A percentile compares a stretch with the other conserved stretches of the same genome.
These are phyloP conservation scores for Claviceps humidiphila DNA, from an alignment of 2,329 filamentous ascomycete genomes.

Conservation along the genomic window DNA sequence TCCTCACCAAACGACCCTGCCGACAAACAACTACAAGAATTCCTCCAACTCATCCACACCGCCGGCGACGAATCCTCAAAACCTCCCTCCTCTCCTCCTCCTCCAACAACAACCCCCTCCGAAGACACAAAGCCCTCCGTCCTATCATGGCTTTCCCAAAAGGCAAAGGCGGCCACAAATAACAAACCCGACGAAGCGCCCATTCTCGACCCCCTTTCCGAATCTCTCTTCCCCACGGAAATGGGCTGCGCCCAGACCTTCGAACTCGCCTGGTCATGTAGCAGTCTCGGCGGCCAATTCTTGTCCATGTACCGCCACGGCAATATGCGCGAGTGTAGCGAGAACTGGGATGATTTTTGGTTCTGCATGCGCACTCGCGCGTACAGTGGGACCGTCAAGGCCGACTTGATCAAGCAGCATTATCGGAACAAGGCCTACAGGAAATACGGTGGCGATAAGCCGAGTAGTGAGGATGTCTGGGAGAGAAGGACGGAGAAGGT, in stretches of 20 bases:
- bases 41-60: conserved; percentile 32
- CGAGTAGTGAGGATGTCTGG: conserved; percentile 88
- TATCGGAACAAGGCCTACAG: conserved; percentile 53
- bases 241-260: conserved; percentile 89
- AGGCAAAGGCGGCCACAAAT: conserved; percentile 15
- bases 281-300: conserved; percentile 82
- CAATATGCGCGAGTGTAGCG: conserved; percentile 58
- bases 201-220: conserved; percentile 36
- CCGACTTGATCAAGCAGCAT: conserved; percentile 49
- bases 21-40: conserved; percentile 42
- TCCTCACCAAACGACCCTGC: conserved; percentile 15
- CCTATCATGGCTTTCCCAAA: conserved; percentile 22
- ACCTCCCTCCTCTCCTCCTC: conserved; percentile 8
- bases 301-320: conserved; percentile 85
- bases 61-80: conserved; percentile 15
- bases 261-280: conserved; percentile 89
- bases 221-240: conserved; percentile 60
- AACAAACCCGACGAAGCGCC: conserved; percentile 12
- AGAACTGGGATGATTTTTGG: conserved; percentile 91
- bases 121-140: conserved; percentile 19
- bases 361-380: conserved; percentile 84
- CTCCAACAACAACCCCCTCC: conserved; percentile 11
- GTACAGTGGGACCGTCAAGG: conserved; percentile 45
- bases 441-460: conserved; percentile 47
- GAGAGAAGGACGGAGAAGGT: conserved; percentile 54